Percentiles rank a stretch among this genome's conserved stretches.
Evolutionary conservation across 768 basidiomycete genomes (phyloP).

Genomic region (Suillus weaverae): DNA sequence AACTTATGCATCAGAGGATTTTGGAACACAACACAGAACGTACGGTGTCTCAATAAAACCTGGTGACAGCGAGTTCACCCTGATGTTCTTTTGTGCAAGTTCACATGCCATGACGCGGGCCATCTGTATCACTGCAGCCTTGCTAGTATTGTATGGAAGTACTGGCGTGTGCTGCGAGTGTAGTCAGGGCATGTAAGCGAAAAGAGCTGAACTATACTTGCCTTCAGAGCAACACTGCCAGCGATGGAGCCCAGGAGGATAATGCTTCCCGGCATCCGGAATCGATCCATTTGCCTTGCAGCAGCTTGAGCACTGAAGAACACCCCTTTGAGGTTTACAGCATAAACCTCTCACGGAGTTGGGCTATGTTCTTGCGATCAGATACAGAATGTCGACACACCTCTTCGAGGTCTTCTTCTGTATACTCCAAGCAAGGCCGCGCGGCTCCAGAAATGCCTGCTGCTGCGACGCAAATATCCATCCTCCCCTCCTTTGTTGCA

Average conservation of each 20-base stretch:
- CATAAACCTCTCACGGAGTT: conserved; percentile 44
- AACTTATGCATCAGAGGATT: not conserved
- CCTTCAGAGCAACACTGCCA: conserved; percentile 45
- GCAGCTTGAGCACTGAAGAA: conserved; percentile 55
- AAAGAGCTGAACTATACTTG: not conserved
- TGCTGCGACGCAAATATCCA: conserved; percentile 30
- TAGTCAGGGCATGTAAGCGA: not conserved
- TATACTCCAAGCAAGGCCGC: conserved; percentile 29
- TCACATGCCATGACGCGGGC: conserved; percentile 74
- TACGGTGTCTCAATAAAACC: conserved; percentile 67
- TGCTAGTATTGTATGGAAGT: conserved; percentile 69
- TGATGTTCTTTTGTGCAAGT: conserved; percentile 57
- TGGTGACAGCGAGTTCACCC: conserved; percentile 68
- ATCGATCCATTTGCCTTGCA: conserved; percentile 48
- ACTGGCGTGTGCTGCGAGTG: conserved; percentile 54
- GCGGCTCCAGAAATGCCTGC: conserved; percentile 31
- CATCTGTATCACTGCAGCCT: conserved; percentile 73
- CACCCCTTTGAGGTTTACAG: conserved; percentile 57
- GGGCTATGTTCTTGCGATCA: not conserved
- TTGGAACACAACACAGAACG: conserved; percentile 22
- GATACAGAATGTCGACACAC: conserved; percentile 8
- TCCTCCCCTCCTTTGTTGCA: conserved; percentile 22
- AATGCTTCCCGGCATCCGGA: conserved; percentile 45
- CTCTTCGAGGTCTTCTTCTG: conserved; percentile 30
- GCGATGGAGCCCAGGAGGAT: conserved; percentile 53